phyloP scores from a whole-genome alignment of 306 rosid genomes.

The Vigna unguiculata region DNA sequence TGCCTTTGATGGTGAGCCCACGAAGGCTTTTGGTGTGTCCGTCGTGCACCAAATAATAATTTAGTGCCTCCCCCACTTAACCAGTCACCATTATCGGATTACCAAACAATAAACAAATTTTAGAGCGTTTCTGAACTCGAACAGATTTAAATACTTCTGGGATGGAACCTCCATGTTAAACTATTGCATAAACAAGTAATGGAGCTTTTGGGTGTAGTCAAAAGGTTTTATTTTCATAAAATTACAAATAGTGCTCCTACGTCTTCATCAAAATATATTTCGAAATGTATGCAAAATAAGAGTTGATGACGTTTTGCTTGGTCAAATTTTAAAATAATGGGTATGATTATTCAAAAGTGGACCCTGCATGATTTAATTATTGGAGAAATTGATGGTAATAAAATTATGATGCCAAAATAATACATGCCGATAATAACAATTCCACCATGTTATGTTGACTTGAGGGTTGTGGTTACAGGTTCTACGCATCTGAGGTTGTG shows the following conservation, averaged over 20 bases:
- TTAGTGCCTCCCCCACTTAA: conserved; percentile 32
- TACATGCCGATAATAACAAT: neutral
- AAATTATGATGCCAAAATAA: conserved; percentile 16
- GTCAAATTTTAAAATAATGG: conserved; percentile 17
- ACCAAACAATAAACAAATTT: neutral
- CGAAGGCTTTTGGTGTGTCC: conserved; percentile 45
- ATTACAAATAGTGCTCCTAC: too few species aligned
- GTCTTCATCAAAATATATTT: too few species aligned
- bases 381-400: conserved; percentile 18
- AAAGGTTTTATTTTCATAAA: neutral
- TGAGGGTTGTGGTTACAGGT: conserved; percentile 42
- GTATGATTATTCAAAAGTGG: conserved; percentile 15
- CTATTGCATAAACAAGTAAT: neutral
- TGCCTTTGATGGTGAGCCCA: conserved; percentile 44
- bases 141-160: neutral
- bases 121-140: neutral
- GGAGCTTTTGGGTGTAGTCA: neutral
- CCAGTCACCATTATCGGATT: neutral
- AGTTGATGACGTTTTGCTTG: neutral
- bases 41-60: conserved; percentile 44
- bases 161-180: neutral
- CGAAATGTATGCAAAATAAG: neutral
- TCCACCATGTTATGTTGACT: neutral
- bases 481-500: conserved; percentile 61
- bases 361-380: conserved; percentile 25